These are phyloP conservation scores for Echria macrotheca DNA, from an alignment of 495 filamentous ascomycete genomes.

Conservation along the genomic window DNA sequence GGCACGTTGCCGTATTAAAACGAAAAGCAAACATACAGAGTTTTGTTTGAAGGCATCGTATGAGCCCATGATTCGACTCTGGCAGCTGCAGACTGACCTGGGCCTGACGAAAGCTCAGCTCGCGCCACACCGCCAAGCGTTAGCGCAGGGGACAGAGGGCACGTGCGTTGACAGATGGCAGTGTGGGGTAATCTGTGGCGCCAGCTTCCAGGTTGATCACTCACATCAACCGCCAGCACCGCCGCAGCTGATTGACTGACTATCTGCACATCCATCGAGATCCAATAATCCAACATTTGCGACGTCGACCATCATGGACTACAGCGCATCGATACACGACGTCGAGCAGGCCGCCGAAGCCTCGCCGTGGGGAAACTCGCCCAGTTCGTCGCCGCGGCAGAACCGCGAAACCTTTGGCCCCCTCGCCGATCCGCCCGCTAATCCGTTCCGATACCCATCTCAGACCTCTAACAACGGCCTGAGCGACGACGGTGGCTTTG, in stretches of 20 bases:
- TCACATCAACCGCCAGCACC: background rate
- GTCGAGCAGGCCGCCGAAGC: conserved; percentile 62
- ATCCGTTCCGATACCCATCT: conserved; percentile 32
- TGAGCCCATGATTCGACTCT: background rate
- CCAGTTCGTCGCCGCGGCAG: conserved; percentile 57
- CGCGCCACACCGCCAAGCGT: background rate
- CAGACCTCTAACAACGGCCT: conserved; percentile 34
- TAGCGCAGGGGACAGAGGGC: too few species aligned
- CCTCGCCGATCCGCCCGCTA: conserved; percentile 25
- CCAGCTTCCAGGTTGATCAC: background rate
- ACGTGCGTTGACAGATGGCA: background rate
- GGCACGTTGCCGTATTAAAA: too few species aligned
- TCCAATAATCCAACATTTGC: too few species aligned
- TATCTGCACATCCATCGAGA: too few species aligned
- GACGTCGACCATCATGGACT: too few species aligned
- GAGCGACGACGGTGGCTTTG: conserved; percentile 35
- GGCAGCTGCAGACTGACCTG: background rate
- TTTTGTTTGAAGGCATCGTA: background rate
- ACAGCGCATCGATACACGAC: conserved; percentile 70
- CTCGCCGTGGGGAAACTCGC: conserved; percentile 74
- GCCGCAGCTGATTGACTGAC: too few species aligned
- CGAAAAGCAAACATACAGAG: background rate
- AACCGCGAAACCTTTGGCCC: conserved; percentile 51
- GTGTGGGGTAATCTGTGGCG: conserved; percentile 7
- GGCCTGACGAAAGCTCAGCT: conserved; percentile 1